Evolutionary conservation across 2,329 filamentous ascomycete species (phyloP).

Genomic region (Paramyrothecium roridum): DNA sequence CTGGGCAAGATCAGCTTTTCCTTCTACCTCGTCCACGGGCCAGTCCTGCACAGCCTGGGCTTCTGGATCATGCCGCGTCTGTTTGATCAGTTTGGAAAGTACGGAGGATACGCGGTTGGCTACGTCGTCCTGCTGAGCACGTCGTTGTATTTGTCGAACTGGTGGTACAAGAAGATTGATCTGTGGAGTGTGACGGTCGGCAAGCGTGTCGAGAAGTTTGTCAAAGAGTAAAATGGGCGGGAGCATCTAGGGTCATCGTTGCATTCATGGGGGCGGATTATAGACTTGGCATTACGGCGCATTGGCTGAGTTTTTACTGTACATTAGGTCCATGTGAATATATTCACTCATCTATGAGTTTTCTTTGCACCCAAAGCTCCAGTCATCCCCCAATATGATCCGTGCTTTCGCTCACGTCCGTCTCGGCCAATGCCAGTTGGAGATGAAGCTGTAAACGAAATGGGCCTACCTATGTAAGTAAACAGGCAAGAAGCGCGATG

Average conservation of each 20-base stretch:
- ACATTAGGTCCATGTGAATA: too few species aligned
- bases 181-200: constrained; percentile 33
- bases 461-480: too few species aligned
- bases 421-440: too few species aligned
- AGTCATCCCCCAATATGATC: too few species aligned
- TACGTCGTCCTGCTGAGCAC: constrained; percentile 25
- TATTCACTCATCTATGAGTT: too few species aligned
- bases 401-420: too few species aligned
- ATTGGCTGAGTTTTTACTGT: too few species aligned
- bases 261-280: neutral
- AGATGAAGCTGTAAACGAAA: too few species aligned
- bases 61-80: constrained; percentile 51
- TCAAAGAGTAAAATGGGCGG: constrained; percentile 1
- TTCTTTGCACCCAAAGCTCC: too few species aligned
- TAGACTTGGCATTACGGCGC: neutral
- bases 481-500: too few species aligned
- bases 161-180: constrained; percentile 32
- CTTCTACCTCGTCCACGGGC: constrained; percentile 46
- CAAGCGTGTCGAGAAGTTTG: constrained; percentile 26
- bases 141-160: constrained; percentile 29
- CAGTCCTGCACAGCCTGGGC: constrained; percentile 55
- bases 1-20: constrained; percentile 37
- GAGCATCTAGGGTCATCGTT: neutral
- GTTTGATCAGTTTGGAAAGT: constrained; percentile 30
- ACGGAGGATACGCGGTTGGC: constrained; percentile 24